Evolutionary conservation across 345 rosid species (phyloP).

Genomic region (Eucalyptus rudis): DNA sequence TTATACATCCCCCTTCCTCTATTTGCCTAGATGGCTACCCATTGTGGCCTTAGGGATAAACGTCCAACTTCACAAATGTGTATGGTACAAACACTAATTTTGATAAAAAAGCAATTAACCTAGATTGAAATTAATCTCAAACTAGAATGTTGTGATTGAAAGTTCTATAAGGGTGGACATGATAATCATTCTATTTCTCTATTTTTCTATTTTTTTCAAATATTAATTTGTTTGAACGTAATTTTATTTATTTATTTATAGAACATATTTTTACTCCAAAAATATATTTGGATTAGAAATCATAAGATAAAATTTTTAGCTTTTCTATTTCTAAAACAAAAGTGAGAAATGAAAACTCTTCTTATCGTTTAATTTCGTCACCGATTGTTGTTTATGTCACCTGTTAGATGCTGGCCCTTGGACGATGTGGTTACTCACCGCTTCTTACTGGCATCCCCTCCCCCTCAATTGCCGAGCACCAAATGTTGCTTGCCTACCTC

Average conservation of each 20-base stretch:
- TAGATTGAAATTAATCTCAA: neutral
- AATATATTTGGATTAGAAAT: too few species aligned
- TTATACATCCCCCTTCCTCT: neutral
- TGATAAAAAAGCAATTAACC: neutral
- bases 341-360: too few species aligned
- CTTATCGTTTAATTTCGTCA: accelerated
- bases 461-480: accelerated
- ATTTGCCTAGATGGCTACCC: neutral
- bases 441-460: accelerated
- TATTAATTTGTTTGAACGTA: too few species aligned
- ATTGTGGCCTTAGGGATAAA: neutral
- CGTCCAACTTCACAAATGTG: neutral
- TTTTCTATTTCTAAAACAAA: too few species aligned
- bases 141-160: neutral
- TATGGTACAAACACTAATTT: neutral
- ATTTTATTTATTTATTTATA: too few species aligned
- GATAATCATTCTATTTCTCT: too few species aligned
- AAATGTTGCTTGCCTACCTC: accelerated
- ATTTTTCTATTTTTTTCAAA: accelerated
- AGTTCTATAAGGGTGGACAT: neutral
- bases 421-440: accelerated
- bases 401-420: accelerated
- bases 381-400: accelerated
- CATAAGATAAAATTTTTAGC: too few species aligned
- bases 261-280: too few species aligned